Base-by-base conservation (phyloP, 257 asterid genomes). In the Coffea canephora region DNA sequence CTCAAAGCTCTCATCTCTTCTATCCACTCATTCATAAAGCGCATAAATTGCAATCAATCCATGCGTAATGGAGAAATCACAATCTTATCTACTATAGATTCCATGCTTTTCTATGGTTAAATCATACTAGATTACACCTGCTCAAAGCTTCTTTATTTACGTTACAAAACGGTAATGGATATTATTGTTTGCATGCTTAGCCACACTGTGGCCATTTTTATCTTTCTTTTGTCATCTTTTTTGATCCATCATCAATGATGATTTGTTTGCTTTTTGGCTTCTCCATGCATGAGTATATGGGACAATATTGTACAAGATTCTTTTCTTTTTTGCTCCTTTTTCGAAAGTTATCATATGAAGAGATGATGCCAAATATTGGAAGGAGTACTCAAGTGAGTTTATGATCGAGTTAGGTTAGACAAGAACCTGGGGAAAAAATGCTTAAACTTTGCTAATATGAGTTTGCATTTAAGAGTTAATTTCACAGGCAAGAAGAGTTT, bases 201-300 rank as follows among this genome's bases (percentile, higher is more conserved):
- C 39, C 55, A 50, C 55, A 50, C 5, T 71, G 8, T 43, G 36
- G 36, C 55, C 74, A 21, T 43, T 14, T 0, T 5, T 16, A 13
- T 14, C 5, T 34, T 3, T 39, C 19, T 16, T 69, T 69, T 16
- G 27, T 41, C 39, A 50, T 41, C 73, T 69, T 23, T 70, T 70
- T 19, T 50, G 11, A 70, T 43, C 74, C 74, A 43, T 70, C 11
- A 43, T 70, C 74, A 70, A 41, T 70, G 54, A 43, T 70, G 74
- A 41, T 45, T 69, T 70, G 74, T 19, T 70, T 71, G 39, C 57
- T 21, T 46, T 69, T 55, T 5, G 8, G 8, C 0, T 55, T 55
- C 7, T 55, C 8, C n/a, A 16, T 55, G n/a, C 8, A 16, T 55
- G 62, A 55, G 14, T 52, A 55, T 55, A 3, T 55, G 4, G 62